phyloP scores from a whole-genome alignment of 208 protist genomes.

The Pavlovales sp. region DNA sequence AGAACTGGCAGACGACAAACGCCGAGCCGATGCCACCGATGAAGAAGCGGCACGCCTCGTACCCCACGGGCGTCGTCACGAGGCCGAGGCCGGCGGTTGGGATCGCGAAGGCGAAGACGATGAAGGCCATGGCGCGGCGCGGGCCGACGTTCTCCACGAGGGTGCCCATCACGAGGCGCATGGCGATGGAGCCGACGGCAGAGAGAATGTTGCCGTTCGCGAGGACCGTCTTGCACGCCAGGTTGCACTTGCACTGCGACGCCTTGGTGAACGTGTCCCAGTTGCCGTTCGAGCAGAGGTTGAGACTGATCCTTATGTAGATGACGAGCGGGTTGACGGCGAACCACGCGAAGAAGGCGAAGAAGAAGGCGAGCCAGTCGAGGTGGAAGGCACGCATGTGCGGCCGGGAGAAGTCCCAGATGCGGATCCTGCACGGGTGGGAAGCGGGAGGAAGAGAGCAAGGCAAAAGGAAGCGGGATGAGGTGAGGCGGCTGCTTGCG shows the following conservation, averaged over 20 bases:
- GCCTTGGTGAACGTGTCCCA: not conserved
- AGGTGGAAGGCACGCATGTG: constrained; percentile 29
- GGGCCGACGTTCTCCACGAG: not conserved
- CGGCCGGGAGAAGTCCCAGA: not conserved
- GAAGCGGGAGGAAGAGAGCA: too few relatives aligned
- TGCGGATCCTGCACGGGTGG: too few relatives aligned
- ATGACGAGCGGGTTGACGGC: not conserved
- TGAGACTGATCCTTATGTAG: not conserved
- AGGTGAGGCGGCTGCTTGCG: too few relatives aligned
- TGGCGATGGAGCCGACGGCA: constrained; percentile 10
- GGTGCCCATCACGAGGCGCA: not conserved
- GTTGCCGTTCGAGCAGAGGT: not conserved
- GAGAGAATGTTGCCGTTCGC: not conserved
- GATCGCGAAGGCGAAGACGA: not conserved
- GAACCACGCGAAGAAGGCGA: constrained; percentile 18
- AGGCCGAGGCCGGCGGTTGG: not conserved
- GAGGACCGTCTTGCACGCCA: not conserved
- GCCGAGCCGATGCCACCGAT: not conserved
- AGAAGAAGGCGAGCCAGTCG: constrained; percentile 7
- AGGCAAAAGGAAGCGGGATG: too few relatives aligned
- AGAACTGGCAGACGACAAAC: constrained; percentile 28
- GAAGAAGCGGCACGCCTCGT: constrained; percentile 15
- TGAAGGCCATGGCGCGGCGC: not conserved
- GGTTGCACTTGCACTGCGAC: not conserved
- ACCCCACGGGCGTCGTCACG: not conserved